These are phyloP conservation scores for Albizia julibrissin DNA, from an alignment of 306 rosid genomes.

Conservation along the genomic window DNA sequence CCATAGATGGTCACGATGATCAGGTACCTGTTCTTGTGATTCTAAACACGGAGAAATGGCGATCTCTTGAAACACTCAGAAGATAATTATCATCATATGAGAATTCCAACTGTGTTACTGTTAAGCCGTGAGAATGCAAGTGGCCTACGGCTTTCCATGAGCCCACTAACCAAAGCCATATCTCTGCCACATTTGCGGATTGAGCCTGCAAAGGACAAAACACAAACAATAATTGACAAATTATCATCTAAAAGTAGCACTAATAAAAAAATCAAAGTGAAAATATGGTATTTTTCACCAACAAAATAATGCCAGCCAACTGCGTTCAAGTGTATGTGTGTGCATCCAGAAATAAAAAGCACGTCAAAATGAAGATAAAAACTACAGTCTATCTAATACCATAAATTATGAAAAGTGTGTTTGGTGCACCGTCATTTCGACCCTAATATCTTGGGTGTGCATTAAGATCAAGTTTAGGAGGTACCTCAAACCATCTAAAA, in stretches of 20 bases:
- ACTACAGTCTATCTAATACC: background rate
- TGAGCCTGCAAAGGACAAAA: conserved; percentile 67
- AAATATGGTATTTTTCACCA: background rate
- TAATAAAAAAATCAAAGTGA: conserved; percentile 9
- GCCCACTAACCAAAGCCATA: conserved; percentile 97
- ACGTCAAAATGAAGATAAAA: conserved; percentile 16
- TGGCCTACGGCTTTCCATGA: conserved; percentile 89
- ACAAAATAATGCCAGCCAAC: conserved; percentile 5
- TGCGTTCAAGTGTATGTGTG: background rate
- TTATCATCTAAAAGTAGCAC: conserved; percentile 14
- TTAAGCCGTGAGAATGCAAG: conserved; percentile 84
- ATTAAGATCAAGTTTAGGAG: background rate
- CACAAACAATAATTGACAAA: conserved; percentile 4
- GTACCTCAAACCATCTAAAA: background rate
- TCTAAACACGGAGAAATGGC: conserved; percentile 78
- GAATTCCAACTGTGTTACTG: conserved; percentile 92
- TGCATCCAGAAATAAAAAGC: background rate
- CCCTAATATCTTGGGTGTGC: background rate
- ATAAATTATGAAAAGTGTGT: background rate
- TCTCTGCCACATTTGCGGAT: conserved; percentile 75
- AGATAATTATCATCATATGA: conserved; percentile 75
- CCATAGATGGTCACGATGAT: background rate
- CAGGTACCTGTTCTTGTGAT: conserved; percentile 66
- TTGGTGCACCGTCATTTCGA: background rate
- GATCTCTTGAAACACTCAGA: conserved; percentile 92